Evolutionary conservation across 2,329 filamentous ascomycete genomes (phyloP).

Genomic region (Talaromyces sp.): DNA sequence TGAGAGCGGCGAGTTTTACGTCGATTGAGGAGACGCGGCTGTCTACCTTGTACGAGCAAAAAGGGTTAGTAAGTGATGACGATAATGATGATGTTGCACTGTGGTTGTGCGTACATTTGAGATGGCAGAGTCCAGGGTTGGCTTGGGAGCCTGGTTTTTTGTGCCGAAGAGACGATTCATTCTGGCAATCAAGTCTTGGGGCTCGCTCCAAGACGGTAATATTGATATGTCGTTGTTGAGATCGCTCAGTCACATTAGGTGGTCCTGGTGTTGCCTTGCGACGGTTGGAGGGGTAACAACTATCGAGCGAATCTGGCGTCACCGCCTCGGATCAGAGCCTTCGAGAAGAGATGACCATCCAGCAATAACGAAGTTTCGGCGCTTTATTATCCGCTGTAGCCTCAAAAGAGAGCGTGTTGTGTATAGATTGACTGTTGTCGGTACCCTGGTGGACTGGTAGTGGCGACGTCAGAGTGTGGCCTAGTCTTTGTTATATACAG

Average conservation of each 20-base stretch:
- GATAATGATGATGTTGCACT: not conserved
- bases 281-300: conserved; percentile 1
- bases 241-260: not conserved
- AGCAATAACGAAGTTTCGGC: not conserved
- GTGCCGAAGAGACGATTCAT: conserved; percentile 98
- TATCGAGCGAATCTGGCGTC: not conserved
- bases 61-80: not conserved
- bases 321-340: not conserved
- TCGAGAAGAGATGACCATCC: not conserved
- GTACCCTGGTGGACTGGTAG: too few relatives aligned
- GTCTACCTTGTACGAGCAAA: conserved; percentile 59
- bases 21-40: conserved; percentile 80
- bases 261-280: not conserved
- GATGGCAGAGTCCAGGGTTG: conserved; percentile 79
- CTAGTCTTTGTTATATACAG: not conserved
- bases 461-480: conserved; percentile 10
- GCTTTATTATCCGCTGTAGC: not conserved
- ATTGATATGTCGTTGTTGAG: not conserved
- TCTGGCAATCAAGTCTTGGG: not conserved
- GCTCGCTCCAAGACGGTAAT: not conserved
- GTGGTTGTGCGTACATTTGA: conserved; percentile 57
- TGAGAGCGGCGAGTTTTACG: conserved; percentile 88
- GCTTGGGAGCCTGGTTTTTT: conserved; percentile 82
- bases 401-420: not conserved
- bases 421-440: not conserved